A percentile compares a stretch with the other conserved stretches of the same genome.
These are phyloP conservation scores for Gymnopilus junonius DNA, from an alignment of 768 basidiomycete genomes.

Conservation along the genomic window DNA sequence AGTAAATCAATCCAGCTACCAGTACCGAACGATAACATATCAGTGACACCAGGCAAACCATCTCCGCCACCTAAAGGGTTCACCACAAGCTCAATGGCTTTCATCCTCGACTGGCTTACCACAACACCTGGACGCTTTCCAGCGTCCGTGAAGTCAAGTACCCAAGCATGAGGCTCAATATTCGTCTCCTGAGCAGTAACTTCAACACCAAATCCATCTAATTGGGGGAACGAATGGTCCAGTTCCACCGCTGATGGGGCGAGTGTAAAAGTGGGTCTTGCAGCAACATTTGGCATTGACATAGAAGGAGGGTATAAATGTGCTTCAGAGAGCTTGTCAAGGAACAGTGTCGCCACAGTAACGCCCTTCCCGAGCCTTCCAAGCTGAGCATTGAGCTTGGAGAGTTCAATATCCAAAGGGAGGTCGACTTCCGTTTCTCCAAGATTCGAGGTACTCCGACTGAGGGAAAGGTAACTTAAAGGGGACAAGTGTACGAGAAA, in stretches of 20 bases:
- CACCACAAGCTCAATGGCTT: conserved; percentile 69
- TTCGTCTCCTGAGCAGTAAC: conserved; percentile 11
- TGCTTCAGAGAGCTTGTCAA: conserved; percentile 38
- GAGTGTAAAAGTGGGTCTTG: conserved; percentile 60
- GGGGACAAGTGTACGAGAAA: conserved; percentile 78
- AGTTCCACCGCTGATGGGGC: conserved; percentile 46
- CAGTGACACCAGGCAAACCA: conserved; percentile 36
- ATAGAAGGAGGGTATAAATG: conserved; percentile 47
- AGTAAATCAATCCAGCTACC: conserved; percentile 71
- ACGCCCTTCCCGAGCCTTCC: conserved; percentile 47
- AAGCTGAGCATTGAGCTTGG: conserved; percentile 51
- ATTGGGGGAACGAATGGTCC: conserved; percentile 58
- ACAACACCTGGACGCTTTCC: conserved; percentile 61
- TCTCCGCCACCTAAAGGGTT: conserved; percentile 55
- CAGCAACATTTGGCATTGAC: conserved; percentile 47
- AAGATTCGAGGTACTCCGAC: conserved; percentile 36
- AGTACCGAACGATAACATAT: conserved; percentile 50
- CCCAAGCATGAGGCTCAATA: conserved; percentile 53
- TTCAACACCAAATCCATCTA: conserved; percentile 30
- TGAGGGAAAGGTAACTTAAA: conserved; percentile 64
- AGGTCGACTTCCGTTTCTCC: conserved; percentile 29
- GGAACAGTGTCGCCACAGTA: conserved; percentile 57
- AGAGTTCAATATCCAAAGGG: conserved; percentile 56
- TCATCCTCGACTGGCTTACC: conserved; percentile 74
- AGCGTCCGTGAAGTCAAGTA: conserved; percentile 72